Evolutionary conservation across 768 basidiomycete species (phyloP), one percentile per base, ranked within the genome.

Genomic region (Mycena vulgaris): DNA sequence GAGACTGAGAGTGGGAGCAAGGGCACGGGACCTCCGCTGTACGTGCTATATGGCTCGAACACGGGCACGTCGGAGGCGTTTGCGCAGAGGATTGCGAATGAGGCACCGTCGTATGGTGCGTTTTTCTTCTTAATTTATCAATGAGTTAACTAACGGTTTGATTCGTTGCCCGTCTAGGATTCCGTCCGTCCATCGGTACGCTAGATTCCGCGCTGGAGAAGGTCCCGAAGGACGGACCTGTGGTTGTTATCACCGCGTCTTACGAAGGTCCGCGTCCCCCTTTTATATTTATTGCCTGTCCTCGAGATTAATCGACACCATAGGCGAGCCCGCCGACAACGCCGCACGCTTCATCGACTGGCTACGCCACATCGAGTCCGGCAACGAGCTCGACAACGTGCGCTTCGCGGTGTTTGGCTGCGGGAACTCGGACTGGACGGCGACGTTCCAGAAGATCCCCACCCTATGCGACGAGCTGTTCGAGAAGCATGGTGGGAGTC

Each of bases 51-150:
- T 72, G 84, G 86, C 3, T 85, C 84, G 33, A 88, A 88, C 76
- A 82, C 85, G 10, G 87, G 86, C 16, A 84, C 85, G 0, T 86
- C 82, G 30, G 85, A 88, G 75, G 80, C 81, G 33, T 87, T 88
- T 64, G 86, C 86, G 17, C 83, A 85, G 74, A 74, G 85, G 28
- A 76, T 88, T n/a, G 84, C 82, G 10, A 81, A 78, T 45, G 81
- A 81, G 48, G 85, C 84, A 2, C 63, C 77, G 0, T 68, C 73
- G 7, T 78, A 84, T 70, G 86, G 84, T 85, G 65, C 9, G 51
- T 61, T 5, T 14, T n/a, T n/a, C n/a, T n/a, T n/a, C n/a, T n/a
- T n/a, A n/a, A n/a, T n/a, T n/a, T n/a, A n/a, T n/a, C n/a, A n/a
- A n/a, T n/a, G n/a, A n/a, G n/a, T n/a, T n/a, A n/a, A n/a, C n/a